phyloP scores from a whole-genome alignment of 306 rosid genomes.

The Geum urbanum region DNA sequence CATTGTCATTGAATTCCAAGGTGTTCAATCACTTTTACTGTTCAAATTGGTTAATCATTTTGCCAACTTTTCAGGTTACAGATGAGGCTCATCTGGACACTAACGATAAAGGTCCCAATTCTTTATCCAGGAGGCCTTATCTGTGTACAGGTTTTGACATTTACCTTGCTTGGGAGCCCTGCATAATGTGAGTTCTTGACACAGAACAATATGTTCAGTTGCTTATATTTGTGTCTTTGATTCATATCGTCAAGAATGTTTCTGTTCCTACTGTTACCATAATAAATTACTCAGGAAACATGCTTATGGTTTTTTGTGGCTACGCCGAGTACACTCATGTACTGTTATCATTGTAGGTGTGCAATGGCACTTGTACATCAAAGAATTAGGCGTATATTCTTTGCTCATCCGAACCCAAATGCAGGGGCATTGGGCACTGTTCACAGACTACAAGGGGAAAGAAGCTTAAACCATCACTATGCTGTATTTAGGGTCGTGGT shows the following conservation, averaged over 20 bases:
- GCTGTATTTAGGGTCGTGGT: constrained; percentile 77
- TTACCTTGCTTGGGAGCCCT: constrained; percentile 94
- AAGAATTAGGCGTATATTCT: constrained; percentile 82
- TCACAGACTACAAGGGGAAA: constrained; percentile 78
- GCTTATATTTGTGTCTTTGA: not conserved
- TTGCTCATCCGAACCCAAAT: constrained; percentile 69
- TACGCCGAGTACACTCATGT: constrained; percentile 10
- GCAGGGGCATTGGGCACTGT: constrained; percentile 83
- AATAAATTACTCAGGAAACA: not conserved
- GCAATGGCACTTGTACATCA: constrained; percentile 96
- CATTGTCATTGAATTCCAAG: not conserved
- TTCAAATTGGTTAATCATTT: constrained; percentile 14
- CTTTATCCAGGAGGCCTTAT: constrained; percentile 51
- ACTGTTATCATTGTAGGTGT: constrained; percentile 51
- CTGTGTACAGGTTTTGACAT: constrained; percentile 94
- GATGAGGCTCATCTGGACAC: constrained; percentile 35
- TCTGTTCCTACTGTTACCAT: not conserved
- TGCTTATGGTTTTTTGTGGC: not conserved
- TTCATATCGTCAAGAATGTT: too few relatives aligned
- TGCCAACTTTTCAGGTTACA: constrained; percentile 44
- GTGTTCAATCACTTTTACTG: constrained; percentile 3
- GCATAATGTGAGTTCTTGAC: constrained; percentile 66
- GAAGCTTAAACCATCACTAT: constrained; percentile 85
- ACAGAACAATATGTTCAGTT: not conserved
- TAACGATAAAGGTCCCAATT: constrained; percentile 26